Percentiles rank a stretch among this genome's conserved stretches.
Evolutionary conservation across 345 rosid species (phyloP).

Genomic region (Excoecaria agallocha): DNA sequence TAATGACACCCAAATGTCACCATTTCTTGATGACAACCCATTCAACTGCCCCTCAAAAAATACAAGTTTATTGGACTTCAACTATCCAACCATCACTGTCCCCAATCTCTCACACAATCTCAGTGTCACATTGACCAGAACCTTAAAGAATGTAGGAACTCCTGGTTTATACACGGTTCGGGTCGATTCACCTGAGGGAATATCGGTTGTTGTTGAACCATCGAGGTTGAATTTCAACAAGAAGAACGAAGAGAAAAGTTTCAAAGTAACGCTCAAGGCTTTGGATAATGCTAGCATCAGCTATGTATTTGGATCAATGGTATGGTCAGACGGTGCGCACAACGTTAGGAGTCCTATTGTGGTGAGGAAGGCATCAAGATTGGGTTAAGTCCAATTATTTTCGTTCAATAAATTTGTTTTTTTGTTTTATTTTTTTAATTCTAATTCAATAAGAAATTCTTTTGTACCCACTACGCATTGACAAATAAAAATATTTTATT

Average conservation of each 20-base stretch:
- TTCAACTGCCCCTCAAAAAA: conserved; percentile 13
- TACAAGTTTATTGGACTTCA: conserved; percentile 7
- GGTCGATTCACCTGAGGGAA: conserved; percentile 14
- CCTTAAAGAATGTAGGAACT: conserved; percentile 20
- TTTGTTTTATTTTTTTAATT: too few relatives aligned
- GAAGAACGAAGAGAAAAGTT: conserved; percentile 13
- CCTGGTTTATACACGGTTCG: conserved; percentile 9
- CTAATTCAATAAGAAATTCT: too few relatives aligned
- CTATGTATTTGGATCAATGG: conserved; percentile 16
- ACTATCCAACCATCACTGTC: conserved; percentile 26
- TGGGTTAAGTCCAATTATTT: neutral
- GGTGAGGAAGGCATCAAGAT: neutral
- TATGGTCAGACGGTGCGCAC: conserved; percentile 22
- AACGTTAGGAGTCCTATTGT: conserved; percentile 18
- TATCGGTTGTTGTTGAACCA: conserved; percentile 11
- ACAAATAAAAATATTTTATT: too few relatives aligned
- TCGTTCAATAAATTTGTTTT: too few relatives aligned
- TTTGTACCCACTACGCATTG: too few relatives aligned
- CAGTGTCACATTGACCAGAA: conserved; percentile 16
- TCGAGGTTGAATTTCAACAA: conserved; percentile 9
- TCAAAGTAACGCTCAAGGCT: conserved; percentile 7
- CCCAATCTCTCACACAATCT: conserved; percentile 14
- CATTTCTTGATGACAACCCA: neutral
- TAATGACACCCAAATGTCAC: conserved; percentile 10
- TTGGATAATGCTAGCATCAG: neutral